Conservation (phyloP, 495 filamentous ascomycete genomes). For the Podospora didyma region DNA sequence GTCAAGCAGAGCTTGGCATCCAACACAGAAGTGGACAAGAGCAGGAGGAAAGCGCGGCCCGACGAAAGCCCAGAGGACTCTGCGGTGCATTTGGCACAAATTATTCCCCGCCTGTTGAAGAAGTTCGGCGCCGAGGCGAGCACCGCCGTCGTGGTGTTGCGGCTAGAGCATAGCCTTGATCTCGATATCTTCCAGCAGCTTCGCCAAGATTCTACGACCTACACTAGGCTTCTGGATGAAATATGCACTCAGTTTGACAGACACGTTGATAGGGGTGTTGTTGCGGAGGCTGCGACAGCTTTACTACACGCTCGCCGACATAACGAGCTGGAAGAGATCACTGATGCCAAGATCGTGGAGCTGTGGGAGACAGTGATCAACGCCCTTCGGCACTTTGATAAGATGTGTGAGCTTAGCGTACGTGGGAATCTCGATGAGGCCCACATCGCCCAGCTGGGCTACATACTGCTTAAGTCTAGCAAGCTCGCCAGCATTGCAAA, state of each 20-base stretch:
- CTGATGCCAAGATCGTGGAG: constrained; percentile 70
- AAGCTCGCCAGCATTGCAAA: constrained; percentile 79
- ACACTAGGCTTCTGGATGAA: constrained; percentile 80
- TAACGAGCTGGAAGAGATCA: constrained; percentile 80
- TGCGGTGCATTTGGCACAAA: constrained; percentile 65
- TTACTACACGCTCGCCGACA: constrained; percentile 81
- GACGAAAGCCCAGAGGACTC: constrained; percentile 72
- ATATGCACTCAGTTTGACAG: constrained; percentile 91
- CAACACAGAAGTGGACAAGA: constrained; percentile 58
- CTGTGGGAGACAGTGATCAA: constrained; percentile 82
- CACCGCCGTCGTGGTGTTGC: constrained; percentile 77
- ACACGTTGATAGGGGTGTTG: constrained; percentile 77
- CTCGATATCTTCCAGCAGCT: constrained; percentile 86
- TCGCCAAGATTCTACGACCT: constrained; percentile 77
- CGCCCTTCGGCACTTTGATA: constrained; percentile 61
- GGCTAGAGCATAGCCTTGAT: constrained; percentile 82
- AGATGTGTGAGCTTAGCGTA: constrained; percentile 59
- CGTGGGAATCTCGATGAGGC: constrained; percentile 57
- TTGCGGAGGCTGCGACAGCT: constrained; percentile 78
- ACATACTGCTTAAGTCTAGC: constrained; percentile 77
- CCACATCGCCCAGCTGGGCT: constrained; percentile 65
- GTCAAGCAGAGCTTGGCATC: constrained; percentile 64
- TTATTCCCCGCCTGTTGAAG: constrained; percentile 81
- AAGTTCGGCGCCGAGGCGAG: constrained; percentile 89
- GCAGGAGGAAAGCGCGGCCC: constrained; percentile 53